Base-by-base conservation (phyloP, 192 early-diverging fungal species). In the Backusella morwellensis region DNA sequence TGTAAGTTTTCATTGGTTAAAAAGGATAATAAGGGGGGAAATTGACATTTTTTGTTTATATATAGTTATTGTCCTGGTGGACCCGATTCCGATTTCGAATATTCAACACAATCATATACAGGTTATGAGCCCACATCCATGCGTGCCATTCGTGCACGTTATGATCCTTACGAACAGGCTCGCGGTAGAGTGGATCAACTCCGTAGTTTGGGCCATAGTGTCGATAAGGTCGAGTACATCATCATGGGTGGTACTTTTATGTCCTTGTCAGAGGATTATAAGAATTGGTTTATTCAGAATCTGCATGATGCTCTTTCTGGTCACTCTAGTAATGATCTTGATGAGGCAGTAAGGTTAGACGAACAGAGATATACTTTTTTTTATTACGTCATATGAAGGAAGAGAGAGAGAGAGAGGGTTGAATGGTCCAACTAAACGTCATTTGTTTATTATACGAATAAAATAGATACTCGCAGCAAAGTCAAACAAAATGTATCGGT, bases 181-280 rank as follows among this genome's bases (percentile, higher is more conserved):
- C 85, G 95, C 15, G 95, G 96, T 6, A 92, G 98, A 17, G 90
- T 99, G 19, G 97, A 98, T 82, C 98, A 99, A 84, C 90, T 99
- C 6, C 91, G 95, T 80, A 81, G 87, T 68, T 88, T 99, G 63
- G 98, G 98, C 0, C 98, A 99, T 78, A 93, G 87, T 77, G 97
- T 98, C 35, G 98, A 99, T 82, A 99, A 99, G 81, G 96, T 97
- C 35, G 98, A 99, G 83, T 99, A 96, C 81, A 97, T 99, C 78
- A 83, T 99, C 63, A 99, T 99, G 98, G 98, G 98, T 66, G 98
- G 98, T 40, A 99, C 98, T 0, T 99, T 99, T 82, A 99, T 99
- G 98, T 96, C 95, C 5, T 81, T 99, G 75, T 77, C 90, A 6
- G 96, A 98, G 82, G 96, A 98, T 19, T 99, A 99, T 85, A 88